phyloP scores from a whole-genome alignment of 768 basidiomycete genomes.

The Kwoniella newhampshirensis region DNA sequence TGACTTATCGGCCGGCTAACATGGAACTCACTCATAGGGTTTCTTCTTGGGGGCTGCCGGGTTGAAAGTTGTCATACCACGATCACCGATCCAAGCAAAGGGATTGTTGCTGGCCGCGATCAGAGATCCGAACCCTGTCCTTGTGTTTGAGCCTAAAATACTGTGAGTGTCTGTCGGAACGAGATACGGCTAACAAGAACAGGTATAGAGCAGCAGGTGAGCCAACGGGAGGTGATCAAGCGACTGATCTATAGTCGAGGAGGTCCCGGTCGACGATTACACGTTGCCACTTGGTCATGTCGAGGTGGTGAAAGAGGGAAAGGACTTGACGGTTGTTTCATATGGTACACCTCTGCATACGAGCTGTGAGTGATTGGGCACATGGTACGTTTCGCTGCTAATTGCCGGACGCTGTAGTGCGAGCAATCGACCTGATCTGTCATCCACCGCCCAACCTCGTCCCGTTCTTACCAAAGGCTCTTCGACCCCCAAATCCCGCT shows the following conservation, averaged over 20 bases:
- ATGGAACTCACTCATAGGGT: slow-evolving; percentile 52
- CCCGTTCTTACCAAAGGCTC: slow-evolving; percentile 63
- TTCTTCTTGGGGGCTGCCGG: slow-evolving; percentile 90
- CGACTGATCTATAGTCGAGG: slow-evolving; percentile 63
- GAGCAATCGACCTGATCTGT: slow-evolving; percentile 69
- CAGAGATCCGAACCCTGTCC: slow-evolving; percentile 86
- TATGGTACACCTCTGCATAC: slow-evolving; percentile 95
- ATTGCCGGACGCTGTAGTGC: slow-evolving; percentile 20
- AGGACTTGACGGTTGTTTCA: slow-evolving; percentile 82
- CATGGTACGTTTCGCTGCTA: background rate
- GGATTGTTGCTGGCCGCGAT: slow-evolving; percentile 82
- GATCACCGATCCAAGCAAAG: slow-evolving; percentile 94
- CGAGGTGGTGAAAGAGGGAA: slow-evolving; percentile 70
- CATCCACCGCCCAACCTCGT: slow-evolving; percentile 68
- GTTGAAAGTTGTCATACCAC: slow-evolving; percentile 91
- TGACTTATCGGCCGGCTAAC: slow-evolving; percentile 5
- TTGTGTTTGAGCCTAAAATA: slow-evolving; percentile 95
- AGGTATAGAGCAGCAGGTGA: slow-evolving; percentile 80
- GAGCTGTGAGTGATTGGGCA: slow-evolving; percentile 55
- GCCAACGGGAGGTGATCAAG: background rate
- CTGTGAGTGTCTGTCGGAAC: slow-evolving; percentile 51
- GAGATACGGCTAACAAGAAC: background rate
- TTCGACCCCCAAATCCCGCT: slow-evolving; percentile 62
- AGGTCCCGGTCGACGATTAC: slow-evolving; percentile 86
- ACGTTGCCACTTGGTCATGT: slow-evolving; percentile 78